Conservation (phyloP, 352 stramenopile species). For the Phytophthora vignae region DNA sequence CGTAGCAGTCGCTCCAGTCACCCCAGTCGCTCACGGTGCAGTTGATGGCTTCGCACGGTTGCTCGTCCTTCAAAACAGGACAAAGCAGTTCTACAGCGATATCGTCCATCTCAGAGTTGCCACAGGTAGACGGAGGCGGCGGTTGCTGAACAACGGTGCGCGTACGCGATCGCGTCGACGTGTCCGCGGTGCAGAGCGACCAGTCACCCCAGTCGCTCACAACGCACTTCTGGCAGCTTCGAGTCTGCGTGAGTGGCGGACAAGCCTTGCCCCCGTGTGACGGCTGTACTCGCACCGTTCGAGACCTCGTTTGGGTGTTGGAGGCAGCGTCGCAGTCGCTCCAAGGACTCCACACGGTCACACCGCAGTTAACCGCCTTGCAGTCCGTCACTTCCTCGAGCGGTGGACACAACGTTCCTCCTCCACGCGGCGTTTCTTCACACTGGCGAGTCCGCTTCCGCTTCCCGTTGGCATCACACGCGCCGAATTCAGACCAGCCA, state of each 20-base stretch:
- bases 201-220: slow-evolving; percentile 57
- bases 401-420: slow-evolving; percentile 48
- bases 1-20: slow-evolving; percentile 52
- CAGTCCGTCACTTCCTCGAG: slow-evolving; percentile 52
- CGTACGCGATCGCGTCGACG: slow-evolving; percentile 49
- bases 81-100: slow-evolving; percentile 36
- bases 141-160: slow-evolving; percentile 49
- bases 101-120: slow-evolving; percentile 24
- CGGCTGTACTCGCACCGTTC: slow-evolving; percentile 47
- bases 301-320: slow-evolving; percentile 43
- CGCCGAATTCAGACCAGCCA: slow-evolving; percentile 54
- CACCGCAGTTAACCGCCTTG: slow-evolving; percentile 56
- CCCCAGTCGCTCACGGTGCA: slow-evolving; percentile 64
- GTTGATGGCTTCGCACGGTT: slow-evolving; percentile 54
- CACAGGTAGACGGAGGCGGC: slow-evolving; percentile 38
- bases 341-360: slow-evolving; percentile 59
- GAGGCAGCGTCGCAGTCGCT: slow-evolving; percentile 45
- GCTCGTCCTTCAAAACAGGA: slow-evolving; percentile 48
- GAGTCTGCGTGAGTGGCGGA: slow-evolving; percentile 50
- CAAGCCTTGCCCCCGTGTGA: slow-evolving; percentile 52
- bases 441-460: slow-evolving; percentile 53
- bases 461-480: slow-evolving; percentile 47
- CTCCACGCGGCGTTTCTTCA: slow-evolving; percentile 32
- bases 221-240: slow-evolving; percentile 64
- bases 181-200: slow-evolving; percentile 50